A percentile compares a stretch with the other conserved stretches of the same genome.
These are phyloP conservation scores for Raddia guianensis DNA, from an alignment of 176 grass and related monocot species.

Conservation along the genomic window DNA sequence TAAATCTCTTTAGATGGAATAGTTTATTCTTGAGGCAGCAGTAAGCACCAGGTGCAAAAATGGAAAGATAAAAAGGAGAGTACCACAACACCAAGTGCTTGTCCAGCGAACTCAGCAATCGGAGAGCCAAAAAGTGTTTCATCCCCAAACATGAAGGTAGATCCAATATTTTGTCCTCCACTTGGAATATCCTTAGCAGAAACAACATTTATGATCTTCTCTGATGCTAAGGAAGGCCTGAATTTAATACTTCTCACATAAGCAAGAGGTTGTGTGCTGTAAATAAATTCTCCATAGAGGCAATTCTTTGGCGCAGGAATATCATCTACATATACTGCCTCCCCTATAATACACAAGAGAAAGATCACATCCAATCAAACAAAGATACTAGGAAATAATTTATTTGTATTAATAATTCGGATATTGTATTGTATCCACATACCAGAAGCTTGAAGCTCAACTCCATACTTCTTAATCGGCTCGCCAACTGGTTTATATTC, in stretches of 20 bases:
- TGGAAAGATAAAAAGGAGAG: too few relatives aligned
- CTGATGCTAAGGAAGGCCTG: slow-evolving; percentile 61
- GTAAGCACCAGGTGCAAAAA: too few relatives aligned
- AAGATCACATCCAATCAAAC: too few relatives aligned
- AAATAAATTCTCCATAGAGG: slow-evolving; percentile 80
- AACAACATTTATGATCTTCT: slow-evolving; percentile 59
- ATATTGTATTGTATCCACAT: slow-evolving; percentile 31
- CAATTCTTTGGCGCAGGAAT: slow-evolving; percentile 72
- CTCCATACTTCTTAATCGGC: slow-evolving; percentile 65
- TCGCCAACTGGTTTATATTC: slow-evolving; percentile 67
- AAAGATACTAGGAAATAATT: too few relatives aligned
- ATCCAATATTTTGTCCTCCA: slow-evolving; percentile 73
- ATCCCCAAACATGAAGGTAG: slow-evolving; percentile 46
- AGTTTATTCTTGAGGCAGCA: too few relatives aligned
- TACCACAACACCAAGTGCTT: slow-evolving; percentile 82
- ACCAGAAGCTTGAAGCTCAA: slow-evolving; percentile 86
- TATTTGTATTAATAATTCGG: background rate
- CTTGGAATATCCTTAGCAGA: slow-evolving; percentile 72
- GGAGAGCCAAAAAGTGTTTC: slow-evolving; percentile 73
- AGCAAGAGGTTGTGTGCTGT: slow-evolving; percentile 69
- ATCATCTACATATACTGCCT: slow-evolving; percentile 90
- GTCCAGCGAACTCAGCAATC: slow-evolving; percentile 67
- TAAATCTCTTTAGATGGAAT: too few relatives aligned
- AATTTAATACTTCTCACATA: slow-evolving; percentile 65
- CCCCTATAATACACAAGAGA: slow-evolving; percentile 50